A percentile compares a stretch with the other conserved stretches of the same genome.
phyloP scores from a whole-genome alignment of 148 eudicot species.

The Euryodendron excelsum region DNA sequence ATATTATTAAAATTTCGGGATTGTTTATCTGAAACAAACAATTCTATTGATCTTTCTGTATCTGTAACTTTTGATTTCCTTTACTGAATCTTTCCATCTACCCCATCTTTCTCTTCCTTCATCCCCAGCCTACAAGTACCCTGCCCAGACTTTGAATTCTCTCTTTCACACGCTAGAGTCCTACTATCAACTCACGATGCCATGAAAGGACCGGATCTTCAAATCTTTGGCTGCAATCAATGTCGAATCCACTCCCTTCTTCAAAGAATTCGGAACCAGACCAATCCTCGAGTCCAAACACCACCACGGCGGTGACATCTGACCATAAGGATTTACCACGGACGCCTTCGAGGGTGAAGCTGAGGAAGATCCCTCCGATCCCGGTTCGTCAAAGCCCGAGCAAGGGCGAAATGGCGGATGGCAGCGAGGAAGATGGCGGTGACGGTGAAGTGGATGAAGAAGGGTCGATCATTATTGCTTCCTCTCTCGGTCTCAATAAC shows the following conservation, averaged over 20 bases:
- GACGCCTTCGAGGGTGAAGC: constrained; percentile 30
- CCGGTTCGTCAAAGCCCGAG: constrained; percentile 28
- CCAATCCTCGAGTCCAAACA: neutral
- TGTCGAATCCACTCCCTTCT: constrained; percentile 30
- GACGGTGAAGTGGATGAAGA: constrained; percentile 21
- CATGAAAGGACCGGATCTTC: neutral
- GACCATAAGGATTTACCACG: constrained; percentile 6
- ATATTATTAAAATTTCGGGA: neutral
- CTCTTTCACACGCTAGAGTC: neutral
- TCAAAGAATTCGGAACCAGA: constrained; percentile 12
- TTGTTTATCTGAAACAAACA: neutral
- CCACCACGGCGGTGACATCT: constrained; percentile 14
- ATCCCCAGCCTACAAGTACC: neutral
- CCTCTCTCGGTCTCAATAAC: constrained; percentile 57
- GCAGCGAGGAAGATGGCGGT: constrained; percentile 14
- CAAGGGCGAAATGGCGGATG: neutral
- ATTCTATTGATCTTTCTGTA: neutral
- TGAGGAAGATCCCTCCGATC: constrained; percentile 52
- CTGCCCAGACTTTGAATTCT: neutral
- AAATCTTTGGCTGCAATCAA: neutral
- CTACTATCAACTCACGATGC: neutral
- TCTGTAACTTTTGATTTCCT: neutral
- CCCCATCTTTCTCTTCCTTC: neutral
- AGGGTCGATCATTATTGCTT: constrained; percentile 40
- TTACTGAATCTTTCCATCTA: neutral